Base-by-base conservation (phyloP, 805 yeast species). In the Brettanomyces anomalus region DNA sequence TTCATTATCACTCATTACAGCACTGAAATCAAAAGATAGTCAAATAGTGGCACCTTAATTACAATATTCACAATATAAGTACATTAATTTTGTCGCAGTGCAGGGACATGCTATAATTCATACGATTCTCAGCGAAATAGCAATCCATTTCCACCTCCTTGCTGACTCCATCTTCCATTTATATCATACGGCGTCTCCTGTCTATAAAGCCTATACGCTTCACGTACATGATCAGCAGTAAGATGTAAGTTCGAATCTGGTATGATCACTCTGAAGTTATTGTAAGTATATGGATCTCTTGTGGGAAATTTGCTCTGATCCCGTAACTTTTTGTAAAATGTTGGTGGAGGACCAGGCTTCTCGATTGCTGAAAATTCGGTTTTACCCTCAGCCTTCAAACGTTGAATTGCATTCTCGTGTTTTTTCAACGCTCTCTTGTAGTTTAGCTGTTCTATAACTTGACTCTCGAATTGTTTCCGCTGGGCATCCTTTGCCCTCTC, bases 191-290 rank as follows among this genome's bases (percentile, higher is more conserved):
- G 79, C 41, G 73, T 76, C 53, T 88, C 95, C 36, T 71, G 49
- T 49, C 76, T 77, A 50, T 80, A 83, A 39, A 83, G 59, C 51
- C 94, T 68, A 90, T 94, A 85, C 1, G 96, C 96, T 53, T 87
- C 95, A 40, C 94, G 64, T 24, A 89, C 71, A 56, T 89, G 94
- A 46, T 85, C 88, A 0, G 97, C 95, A 30, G 77, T 68, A 37
- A 89, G 59, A 1, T 96, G 96, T 39, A 70, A 70, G 34, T 66
- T 57, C 15, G 59, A 62, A 35, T 48, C 48, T 16, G 64, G 64
- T 5, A 56, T 41, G 24, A 45, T 43, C 35, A 57, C 49, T 20
- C 40, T 42, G 43, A 47, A 55, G 17, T 39, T 46, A 31, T 51
- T 46, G 40, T 44, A 52, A 14, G 55, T 46, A 32, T 45, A 40